Conservation (phyloP, 75 land plant species). For the Picea sitchensis region DNA sequence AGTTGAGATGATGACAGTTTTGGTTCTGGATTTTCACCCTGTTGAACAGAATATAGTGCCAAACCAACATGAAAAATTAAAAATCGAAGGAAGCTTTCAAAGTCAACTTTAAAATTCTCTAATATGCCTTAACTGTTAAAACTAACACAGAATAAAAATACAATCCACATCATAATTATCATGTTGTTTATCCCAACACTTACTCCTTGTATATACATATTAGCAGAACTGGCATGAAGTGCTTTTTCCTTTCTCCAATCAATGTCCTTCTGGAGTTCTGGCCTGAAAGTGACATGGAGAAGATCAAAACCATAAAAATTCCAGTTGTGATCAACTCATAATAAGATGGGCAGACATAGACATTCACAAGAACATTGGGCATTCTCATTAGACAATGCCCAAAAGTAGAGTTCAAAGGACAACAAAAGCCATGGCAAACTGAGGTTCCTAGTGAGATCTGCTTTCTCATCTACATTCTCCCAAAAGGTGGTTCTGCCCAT, state of each 20-base stretch:
- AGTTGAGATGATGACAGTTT: conserved; percentile 6
- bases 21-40: neutral
- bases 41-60: neutral
- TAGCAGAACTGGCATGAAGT: neutral
- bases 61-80: neutral
- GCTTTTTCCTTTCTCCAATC: conserved; percentile 13
- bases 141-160: neutral
- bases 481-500: neutral
- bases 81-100: neutral
- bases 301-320: neutral
- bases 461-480: neutral
- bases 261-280: conserved; percentile 3
- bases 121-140: neutral
- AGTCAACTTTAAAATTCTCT: neutral
- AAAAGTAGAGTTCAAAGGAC: neutral
- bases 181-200: neutral
- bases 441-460: neutral
- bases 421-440: neutral
- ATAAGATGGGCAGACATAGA: neutral
- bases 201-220: conserved; percentile 14
- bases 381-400: neutral
- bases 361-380: neutral
- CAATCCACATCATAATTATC: neutral
- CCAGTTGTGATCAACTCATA: neutral
- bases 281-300: neutral